phyloP scores from a whole-genome alignment of 2,329 filamentous ascomycete species.

The Immersiporthe knoxdaviesiana region DNA sequence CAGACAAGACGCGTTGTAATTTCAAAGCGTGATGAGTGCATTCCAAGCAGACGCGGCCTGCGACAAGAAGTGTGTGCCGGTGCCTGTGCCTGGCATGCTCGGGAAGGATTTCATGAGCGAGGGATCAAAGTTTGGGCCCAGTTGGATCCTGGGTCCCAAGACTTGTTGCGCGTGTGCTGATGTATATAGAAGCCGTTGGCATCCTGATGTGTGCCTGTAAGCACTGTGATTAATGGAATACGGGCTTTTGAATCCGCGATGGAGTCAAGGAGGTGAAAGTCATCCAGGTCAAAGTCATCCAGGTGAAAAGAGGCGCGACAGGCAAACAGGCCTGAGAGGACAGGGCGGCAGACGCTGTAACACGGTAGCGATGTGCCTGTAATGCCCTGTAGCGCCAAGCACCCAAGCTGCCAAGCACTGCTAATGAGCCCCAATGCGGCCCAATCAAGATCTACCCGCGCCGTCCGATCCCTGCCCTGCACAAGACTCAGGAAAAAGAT shows the following conservation, averaged over 20 bases:
- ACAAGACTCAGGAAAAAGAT: neutral
- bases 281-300: too few relatives aligned
- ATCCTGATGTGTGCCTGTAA: neutral
- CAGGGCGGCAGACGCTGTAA: neutral
- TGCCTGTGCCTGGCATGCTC: neutral
- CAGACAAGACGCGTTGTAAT: neutral
- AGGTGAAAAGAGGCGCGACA: too few relatives aligned
- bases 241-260: neutral
- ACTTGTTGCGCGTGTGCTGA: neutral
- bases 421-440: neutral
- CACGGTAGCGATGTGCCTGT: neutral
- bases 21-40: neutral
- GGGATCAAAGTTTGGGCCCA: neutral
- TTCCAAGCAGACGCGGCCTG: neutral
- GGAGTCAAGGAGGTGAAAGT: too few relatives aligned
- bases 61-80: neutral
- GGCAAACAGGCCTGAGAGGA: too few relatives aligned
- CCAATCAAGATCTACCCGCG: slow-evolving; percentile 5
- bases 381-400: neutral
- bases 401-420: neutral
- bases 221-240: neutral
- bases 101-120: neutral
- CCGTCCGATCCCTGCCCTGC: neutral
- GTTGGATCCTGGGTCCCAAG: neutral
- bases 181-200: neutral